Evolutionary conservation across 225 moss, liverwort and hornwort genomes (phyloP), one percentile per base, ranked within the genome.

Genomic region (Lunularia cruciata): DNA sequence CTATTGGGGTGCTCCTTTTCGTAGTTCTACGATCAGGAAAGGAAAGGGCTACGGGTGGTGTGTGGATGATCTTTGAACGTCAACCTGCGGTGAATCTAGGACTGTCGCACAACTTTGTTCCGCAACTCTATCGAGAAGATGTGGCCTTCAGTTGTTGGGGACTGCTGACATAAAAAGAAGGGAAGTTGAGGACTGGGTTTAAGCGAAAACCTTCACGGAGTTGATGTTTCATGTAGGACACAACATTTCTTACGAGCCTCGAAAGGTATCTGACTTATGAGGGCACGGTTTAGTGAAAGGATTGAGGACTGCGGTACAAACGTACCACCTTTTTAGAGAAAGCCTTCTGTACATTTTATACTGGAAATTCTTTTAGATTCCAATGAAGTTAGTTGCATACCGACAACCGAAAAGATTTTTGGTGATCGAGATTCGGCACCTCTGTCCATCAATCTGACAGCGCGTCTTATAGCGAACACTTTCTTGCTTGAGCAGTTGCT

Each of bases 251-350:
- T 26, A 40, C 30, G 31, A 33, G 15, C 5, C 31, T 2, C 54
- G 4, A 27, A 26, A 57, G 10, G 13, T 25, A 12, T 38, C 40
- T 4, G 39, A 40, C 61, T 23, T 22, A 40, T 26, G 27, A 61
- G 36, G 38, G 35, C 2, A 37, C 14, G 43, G 43, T 11, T 3
- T 19, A 25, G 8, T 61, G 61, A 61, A 39, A 61, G 61, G 61
- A 61, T 40, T 61, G 61, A 61, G 16, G 42, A 61, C 60, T 60
- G 28, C 38, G 60, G 19, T 40, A 61, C 12, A 23, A 23, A 12
- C 13, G 39, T 25, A 40, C 13, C 36, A 61, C 23, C 10, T 16
- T 26, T 40, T 12, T 61, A 61, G 60, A 60, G 60, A 38, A 12
- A 60, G 0, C 23, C 23, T 6, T 36, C 18, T 23, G 6, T 20